These are phyloP conservation scores for Eucalyptus tenuipes DNA, from an alignment of 345 rosid genomes.

Conservation along the genomic window DNA sequence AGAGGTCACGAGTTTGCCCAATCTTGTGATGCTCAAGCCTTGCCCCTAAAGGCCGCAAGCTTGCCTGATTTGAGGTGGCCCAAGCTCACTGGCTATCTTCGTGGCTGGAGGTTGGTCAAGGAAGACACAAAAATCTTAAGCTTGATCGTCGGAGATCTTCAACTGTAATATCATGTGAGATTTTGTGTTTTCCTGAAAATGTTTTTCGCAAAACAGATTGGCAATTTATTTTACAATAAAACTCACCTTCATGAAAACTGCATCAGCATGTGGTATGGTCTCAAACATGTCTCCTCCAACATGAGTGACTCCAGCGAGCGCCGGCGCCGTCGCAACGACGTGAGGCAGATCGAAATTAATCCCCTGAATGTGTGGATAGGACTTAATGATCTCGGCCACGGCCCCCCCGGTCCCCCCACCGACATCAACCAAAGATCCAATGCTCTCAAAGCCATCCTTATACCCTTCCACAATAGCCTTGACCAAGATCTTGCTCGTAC, in stretches of 20 bases:
- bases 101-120: too few species aligned
- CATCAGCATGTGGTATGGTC: slow-evolving; percentile 6
- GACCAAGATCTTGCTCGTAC: neutral
- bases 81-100: too few species aligned
- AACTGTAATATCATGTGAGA: too few species aligned
- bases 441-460: neutral
- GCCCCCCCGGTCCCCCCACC: slow-evolving; percentile 6
- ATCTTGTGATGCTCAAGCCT: too few species aligned
- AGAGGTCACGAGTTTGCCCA: too few species aligned
- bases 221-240: neutral
- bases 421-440: slow-evolving; percentile 4
- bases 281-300: slow-evolving; percentile 12
- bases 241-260: slow-evolving; percentile 2
- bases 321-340: slow-evolving; percentile 5
- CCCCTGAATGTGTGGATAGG: neutral
- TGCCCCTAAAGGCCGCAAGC: too few species aligned
- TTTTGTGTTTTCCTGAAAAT: too few species aligned
- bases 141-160: too few species aligned
- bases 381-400: neutral
- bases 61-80: too few species aligned
- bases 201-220: too few species aligned
- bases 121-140: too few species aligned
- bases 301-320: neutral
- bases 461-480: neutral
- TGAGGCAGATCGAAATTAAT: slow-evolving; percentile 13